Percentiles rank a stretch among this genome's conserved stretches.
Evolutionary conservation across 2,329 filamentous ascomycete genomes (phyloP).

Genomic region (Xylariaceae sp.): DNA sequence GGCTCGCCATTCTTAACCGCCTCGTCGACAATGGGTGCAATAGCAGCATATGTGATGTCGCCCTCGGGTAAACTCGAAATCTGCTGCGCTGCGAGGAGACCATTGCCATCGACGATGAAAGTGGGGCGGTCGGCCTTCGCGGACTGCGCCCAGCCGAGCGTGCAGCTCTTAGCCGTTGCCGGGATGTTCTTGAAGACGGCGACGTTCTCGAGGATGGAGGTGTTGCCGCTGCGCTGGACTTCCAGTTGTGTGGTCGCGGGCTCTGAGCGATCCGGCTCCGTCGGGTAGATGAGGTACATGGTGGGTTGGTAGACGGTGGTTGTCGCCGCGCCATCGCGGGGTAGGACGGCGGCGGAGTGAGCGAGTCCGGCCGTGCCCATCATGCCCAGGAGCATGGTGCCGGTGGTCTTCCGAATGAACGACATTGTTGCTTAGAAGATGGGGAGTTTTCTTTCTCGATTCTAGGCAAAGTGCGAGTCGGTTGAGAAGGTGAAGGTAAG

Average conservation of each 20-base stretch:
- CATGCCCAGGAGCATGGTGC: not conserved
- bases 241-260: constrained; percentile 14
- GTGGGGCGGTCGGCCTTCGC: constrained; percentile 33
- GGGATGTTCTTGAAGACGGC: constrained; percentile 34
- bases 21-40: constrained; percentile 23
- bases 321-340: not conserved
- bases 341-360: not conserved
- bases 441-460: not conserved
- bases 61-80: constrained; percentile 19
- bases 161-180: constrained; percentile 25
- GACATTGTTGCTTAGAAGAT: not conserved
- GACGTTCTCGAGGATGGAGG: constrained; percentile 30
- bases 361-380: constrained; percentile 1
- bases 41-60: constrained; percentile 22
- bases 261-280: constrained; percentile 10
- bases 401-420: not conserved
- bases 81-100: constrained; percentile 22
- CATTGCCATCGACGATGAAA: constrained; percentile 34
- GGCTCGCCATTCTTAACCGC: constrained; percentile 13
- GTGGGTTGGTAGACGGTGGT: constrained; percentile 18
- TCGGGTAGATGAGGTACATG: constrained; percentile 25
- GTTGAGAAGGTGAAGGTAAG: not conserved
- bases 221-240: constrained; percentile 9
- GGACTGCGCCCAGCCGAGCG: constrained; percentile 33
- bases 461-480: not conserved